Base-by-base conservation (phyloP, 805 yeast genomes). In the Suhomyces emberorum region DNA sequence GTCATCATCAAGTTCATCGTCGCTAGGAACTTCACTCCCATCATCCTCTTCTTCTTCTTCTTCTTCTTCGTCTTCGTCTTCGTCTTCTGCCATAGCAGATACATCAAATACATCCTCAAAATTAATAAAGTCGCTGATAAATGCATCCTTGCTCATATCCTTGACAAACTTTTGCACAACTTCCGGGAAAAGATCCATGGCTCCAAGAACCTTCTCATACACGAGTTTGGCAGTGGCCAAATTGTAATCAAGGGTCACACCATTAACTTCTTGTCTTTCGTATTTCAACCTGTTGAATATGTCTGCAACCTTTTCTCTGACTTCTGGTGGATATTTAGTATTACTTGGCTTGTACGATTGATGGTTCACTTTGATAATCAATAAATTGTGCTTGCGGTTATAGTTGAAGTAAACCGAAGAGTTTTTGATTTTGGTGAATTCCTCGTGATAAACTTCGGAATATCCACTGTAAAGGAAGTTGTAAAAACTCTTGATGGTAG, bases 111-210 rank as follows among this genome's bases (percentile, higher is more conserved):
- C 43, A 15, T 43, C 42, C 24, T 49, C 52, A 31, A 55, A 56
- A 38, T 57, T 51, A 15, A 54, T 49, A 42, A 59, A 62, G 23
- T 62, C 66, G 17, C 49, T 50, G 7, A 52, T 39, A 31, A 62
- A 62, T 16, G 54, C 62, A 11, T 51, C 57, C 20, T 51, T 52
- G 15, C 39, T 43, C 35, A 57, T 43, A 20, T 34, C 18, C 19
- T 23, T 39, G 21, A 59, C 41, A 21, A 52, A 45, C 22, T 35
- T 37, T 32, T 52, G 52, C 14, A 51, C 35, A 6, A 51, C 57
- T 7, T 46, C 44, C 4, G 50, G 41, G 23, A 42, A 48, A 21
- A 39, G 28, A 20, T 46, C 46, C 38, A 40, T 33, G 6, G 43
- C 37, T 14, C 39, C 29, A 12, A 47, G 21, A 20, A 61, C 35